phyloP scores from a whole-genome alignment of 768 basidiomycete species.

The Tricholoma bakamatsutake region DNA sequence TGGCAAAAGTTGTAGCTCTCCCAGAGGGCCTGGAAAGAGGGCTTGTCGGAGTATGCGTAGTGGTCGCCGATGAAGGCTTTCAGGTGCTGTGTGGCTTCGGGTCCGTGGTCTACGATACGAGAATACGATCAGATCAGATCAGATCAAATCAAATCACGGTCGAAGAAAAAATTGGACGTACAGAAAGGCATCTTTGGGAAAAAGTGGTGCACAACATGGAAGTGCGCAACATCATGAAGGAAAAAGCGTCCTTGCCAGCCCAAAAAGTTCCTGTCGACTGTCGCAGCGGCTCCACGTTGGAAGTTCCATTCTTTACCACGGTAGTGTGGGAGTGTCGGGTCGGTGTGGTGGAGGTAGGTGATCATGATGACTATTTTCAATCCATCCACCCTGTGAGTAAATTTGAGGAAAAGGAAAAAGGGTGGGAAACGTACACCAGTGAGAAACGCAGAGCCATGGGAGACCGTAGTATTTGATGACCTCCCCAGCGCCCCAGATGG shows the following conservation, averaged over 20 bases:
- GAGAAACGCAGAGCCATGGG: constrained; percentile 50
- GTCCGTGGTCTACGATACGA: constrained; percentile 39
- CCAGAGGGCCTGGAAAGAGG: constrained; percentile 44
- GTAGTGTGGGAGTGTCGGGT: constrained; percentile 51
- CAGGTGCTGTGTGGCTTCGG: constrained; percentile 45
- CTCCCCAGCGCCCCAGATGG: constrained; percentile 30
- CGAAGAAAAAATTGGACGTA: neutral
- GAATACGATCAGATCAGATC: neutral
- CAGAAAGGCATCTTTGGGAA: constrained; percentile 19
- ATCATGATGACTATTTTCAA: constrained; percentile 41
- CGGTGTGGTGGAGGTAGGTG: constrained; percentile 63
- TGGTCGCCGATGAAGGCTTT: constrained; percentile 45
- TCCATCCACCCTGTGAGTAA: neutral
- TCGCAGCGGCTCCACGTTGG: constrained; percentile 56
- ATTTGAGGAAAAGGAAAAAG: neutral
- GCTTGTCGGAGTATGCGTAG: constrained; percentile 38
- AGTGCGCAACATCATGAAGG: constrained; percentile 59
- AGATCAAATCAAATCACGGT: neutral
- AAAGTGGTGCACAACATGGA: constrained; percentile 55
- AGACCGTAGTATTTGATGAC: constrained; percentile 47
- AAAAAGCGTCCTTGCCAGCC: constrained; percentile 65
- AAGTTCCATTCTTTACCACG: constrained; percentile 53
- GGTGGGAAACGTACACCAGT: constrained; percentile 40
- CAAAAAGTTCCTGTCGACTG: constrained; percentile 51
- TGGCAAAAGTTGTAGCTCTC: constrained; percentile 51